Conservation (phyloP, 306 rosid species). For the Prunus dulcis region DNA sequence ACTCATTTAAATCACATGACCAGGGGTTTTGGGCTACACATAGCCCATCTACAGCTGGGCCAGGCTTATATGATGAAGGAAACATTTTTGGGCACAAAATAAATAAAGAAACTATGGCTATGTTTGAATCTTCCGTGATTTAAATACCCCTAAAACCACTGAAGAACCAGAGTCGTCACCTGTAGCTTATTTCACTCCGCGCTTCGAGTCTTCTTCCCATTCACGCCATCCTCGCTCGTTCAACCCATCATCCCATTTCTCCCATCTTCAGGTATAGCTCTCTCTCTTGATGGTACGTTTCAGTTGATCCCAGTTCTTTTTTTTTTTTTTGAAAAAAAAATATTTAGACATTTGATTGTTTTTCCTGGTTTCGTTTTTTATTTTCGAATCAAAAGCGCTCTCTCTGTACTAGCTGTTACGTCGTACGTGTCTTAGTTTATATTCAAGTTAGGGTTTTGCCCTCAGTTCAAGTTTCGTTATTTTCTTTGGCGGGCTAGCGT, state of each 20-base stretch:
- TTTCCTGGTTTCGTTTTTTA: not conserved
- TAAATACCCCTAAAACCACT: no score
- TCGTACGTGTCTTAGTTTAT: not conserved
- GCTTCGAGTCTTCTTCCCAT: not conserved
- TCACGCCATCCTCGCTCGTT: not conserved
- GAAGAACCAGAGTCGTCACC: no score
- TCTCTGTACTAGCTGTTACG: not conserved
- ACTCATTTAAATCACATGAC: not conserved
- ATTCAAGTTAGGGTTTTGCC: not conserved
- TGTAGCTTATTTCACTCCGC: constrained; percentile 25
- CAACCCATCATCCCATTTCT: not conserved
- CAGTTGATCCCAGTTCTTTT: not conserved
- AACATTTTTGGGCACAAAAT: no score
- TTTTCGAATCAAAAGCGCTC: not conserved
- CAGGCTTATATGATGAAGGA: not conserved
- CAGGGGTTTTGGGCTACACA: not conserved
- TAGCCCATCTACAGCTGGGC: not conserved
- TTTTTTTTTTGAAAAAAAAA: not conserved
- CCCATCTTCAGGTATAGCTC: not conserved
- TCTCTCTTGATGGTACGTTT: not conserved
- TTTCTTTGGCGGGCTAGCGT: not conserved
- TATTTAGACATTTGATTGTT: not conserved
- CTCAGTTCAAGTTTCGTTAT: not conserved
- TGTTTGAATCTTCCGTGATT: no score
- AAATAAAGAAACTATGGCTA: no score